Base-by-base conservation (phyloP, 768 basidiomycete genomes). In the Phylloporus arenicola region DNA sequence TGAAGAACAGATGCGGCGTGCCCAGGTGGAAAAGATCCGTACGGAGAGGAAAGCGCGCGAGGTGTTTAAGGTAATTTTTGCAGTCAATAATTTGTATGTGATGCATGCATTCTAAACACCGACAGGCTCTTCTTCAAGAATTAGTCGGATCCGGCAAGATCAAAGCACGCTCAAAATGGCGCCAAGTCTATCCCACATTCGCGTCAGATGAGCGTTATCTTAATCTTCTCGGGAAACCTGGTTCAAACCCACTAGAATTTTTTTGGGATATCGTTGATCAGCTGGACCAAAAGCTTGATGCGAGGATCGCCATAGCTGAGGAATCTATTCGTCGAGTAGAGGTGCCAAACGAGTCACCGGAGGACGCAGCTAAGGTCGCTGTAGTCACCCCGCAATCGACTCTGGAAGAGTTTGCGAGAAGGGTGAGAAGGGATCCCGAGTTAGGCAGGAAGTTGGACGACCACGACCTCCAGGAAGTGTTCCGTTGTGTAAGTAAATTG, bases 231-330 rank as follows among this genome's bases (percentile, higher is more conserved):
- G 95, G 96, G 14, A 89, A 87, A 59, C 89, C 90, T 8, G 96
- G 96, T 13, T 95, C 92, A 2, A 93, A 89, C 57, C 94, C 95
- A 1, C 77, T 99, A 27, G 96, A 99, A 61, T 78, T 98, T 4
- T 98, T 96, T 70, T 96, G 93, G 92, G 95, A 98, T 68, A 65
- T 78, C 10, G 86, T 96, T 40, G 96, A 99, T 67, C 76, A 74
- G 37, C 76, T 96, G 3, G 93, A 92, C 61, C 89, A 93, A 63
- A 79, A 83, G 56, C 78, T 95, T 16, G 92, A 93, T 53, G 77
- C 77, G 17, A 89, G 89, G 62, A 83, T 89, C 16, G 75, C 75
- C n/a, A 60, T 80, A 27, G 81, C 87, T 3, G 83, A 86, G 51
- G 76, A 73, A 27, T 83, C 76, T 4, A 74, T 89, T 55, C 76